A percentile compares a stretch with the other conserved stretches of the same genome.
These are phyloP conservation scores for Coemansia sp. DNA, from an alignment of 192 early-diverging fungal species.

Conservation along the genomic window DNA sequence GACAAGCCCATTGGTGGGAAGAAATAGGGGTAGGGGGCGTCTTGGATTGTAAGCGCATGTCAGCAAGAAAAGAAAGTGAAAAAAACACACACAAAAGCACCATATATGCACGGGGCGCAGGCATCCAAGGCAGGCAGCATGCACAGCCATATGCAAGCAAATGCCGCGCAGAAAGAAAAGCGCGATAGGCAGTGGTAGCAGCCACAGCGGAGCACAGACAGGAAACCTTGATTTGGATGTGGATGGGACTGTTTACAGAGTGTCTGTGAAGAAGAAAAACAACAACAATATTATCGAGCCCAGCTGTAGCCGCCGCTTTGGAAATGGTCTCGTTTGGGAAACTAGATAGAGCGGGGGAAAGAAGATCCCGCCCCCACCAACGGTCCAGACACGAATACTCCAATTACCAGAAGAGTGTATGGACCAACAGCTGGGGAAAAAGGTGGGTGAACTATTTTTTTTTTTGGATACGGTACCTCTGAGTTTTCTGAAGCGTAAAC, in stretches of 20 bases:
- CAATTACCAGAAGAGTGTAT: not conserved
- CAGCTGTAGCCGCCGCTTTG: not conserved
- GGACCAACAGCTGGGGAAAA: not conserved
- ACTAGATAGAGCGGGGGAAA: not conserved
- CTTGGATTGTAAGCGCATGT: not conserved
- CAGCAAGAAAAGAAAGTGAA: slow-evolving; percentile 8
- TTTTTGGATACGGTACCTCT: slow-evolving; percentile 33
- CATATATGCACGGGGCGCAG: slow-evolving; percentile 17
- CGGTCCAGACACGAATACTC: not conserved
- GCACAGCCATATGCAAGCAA: slow-evolving; percentile 5
- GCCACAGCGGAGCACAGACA: slow-evolving; percentile 3
- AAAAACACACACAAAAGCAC: slow-evolving; percentile 6
- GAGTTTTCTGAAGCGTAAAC: slow-evolving; percentile 47
- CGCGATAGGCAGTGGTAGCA: not conserved
- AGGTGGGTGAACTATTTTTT: not conserved
- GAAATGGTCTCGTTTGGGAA: slow-evolving; percentile 7
- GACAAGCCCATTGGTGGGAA: not conserved
- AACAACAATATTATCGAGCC: slow-evolving; percentile 25
- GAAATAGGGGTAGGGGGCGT: not conserved
- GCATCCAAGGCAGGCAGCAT: slow-evolving; percentile 12
- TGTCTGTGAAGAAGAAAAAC: slow-evolving; percentile 16
- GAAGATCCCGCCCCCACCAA: slow-evolving; percentile 2
- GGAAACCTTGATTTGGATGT: not conserved
- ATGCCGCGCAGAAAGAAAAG: slow-evolving; percentile 1
- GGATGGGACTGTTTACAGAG: not conserved